Evolutionary conservation across 2,329 filamentous ascomycete species (phyloP), one percentile per base, ranked within the genome.

Genomic region (Helotiales sp.): DNA sequence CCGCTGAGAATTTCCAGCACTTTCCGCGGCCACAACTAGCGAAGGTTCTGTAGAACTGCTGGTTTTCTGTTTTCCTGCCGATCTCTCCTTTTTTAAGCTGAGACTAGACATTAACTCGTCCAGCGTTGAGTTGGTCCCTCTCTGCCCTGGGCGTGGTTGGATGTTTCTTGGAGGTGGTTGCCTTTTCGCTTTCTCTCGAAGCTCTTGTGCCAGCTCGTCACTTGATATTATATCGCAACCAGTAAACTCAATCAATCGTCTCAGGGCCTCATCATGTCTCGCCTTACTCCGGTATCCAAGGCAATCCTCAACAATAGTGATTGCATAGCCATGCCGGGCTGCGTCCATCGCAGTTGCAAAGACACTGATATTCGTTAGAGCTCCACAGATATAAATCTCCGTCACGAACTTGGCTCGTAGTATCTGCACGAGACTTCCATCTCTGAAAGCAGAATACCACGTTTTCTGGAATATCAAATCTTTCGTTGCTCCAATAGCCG

Each of bases 291-390:
- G 88, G 75, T 90, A 97, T 11, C 93, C 94, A 64, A 97, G 88
- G 78, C 94, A 97, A 77, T 98, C 93, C 61, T 96, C 90, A 45
- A 98, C 82, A 13, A 98, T 82, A 5, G 91, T 96, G 75, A 97
- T 93, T n/a, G 88, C 84, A 75, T 97, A 89, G 4, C 94, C 96
- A 78, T 97, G 91, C 22, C 91, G 87, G 1, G 93, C 94, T 11
- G 95, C 96, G 76, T 97, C 96, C 70, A 97, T 84, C 3, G 93
- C 93, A 0, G 95, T 97, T 7, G 96, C 95, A 76, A 96, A 93
- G 55, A 98, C 89, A 34, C 93, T 94, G 40, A 96, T 83, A 75
- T 98, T 97, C 50, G 91, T 92, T 58, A 97, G 85, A 52, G 91
- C 91, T 24, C 96, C 96, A 75, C 92, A 96, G 26, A 98, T 87